Conservation (phyloP, 371 early-diverging fungal species). For the Mucor ambiguus region DNA sequence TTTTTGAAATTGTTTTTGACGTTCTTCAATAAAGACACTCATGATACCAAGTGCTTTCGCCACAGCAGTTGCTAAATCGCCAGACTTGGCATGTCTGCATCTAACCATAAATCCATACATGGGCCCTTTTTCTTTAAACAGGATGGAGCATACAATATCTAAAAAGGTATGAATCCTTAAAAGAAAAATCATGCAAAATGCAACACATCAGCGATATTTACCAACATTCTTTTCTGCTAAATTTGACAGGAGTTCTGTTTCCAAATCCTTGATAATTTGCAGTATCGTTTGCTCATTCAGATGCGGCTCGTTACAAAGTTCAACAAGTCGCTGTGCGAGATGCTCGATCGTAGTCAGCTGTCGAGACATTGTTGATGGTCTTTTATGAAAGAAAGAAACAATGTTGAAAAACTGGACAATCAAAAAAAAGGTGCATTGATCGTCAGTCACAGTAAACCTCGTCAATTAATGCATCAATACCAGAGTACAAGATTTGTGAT, state of each 20-base stretch:
- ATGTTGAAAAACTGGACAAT: not conserved
- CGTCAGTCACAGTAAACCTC: too few relatives aligned
- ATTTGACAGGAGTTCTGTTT: constrained; percentile 23
- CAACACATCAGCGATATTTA: not conserved
- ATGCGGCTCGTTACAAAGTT: not conserved
- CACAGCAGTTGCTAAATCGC: constrained; percentile 23
- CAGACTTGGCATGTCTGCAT: constrained; percentile 12
- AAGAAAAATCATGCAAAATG: not conserved
- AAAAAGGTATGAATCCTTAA: not conserved
- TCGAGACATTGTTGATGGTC: not conserved
- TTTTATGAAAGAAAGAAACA: not conserved
- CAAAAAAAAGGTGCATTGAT: not conserved
- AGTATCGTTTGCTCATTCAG: not conserved
- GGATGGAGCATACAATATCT: constrained; percentile 44
- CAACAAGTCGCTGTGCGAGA: not conserved
- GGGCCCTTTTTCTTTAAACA: constrained; percentile 37
- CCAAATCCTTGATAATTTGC: constrained; percentile 11
- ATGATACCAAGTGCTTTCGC: constrained; percentile 30
- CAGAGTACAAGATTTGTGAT: too few relatives aligned
- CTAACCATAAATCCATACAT: constrained; percentile 22
- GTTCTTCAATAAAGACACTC: constrained; percentile 29
- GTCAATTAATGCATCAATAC: too few relatives aligned
- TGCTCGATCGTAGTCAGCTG: not conserved
- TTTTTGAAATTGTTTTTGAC: constrained; percentile 24
- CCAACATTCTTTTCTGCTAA: constrained; percentile 40